Base-by-base conservation (phyloP, 208 protist genomes). In the Blastocrithidia nonstop region DNA sequence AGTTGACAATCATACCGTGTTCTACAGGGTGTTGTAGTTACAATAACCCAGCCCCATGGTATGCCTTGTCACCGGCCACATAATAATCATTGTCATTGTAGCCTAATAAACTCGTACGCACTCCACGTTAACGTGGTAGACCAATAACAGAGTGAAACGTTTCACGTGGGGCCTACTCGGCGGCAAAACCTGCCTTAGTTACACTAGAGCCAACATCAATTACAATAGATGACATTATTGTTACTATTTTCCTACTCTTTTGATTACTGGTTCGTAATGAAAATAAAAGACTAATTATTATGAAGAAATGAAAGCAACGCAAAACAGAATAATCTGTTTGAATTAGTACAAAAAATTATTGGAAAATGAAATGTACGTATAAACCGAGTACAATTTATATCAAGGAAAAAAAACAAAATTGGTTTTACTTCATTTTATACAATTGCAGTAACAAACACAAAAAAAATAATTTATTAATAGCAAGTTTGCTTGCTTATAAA, bases 201-300 rank as follows among this genome's bases (percentile, higher is more conserved):
- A 73, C 73, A 58, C 71, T 62, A 7, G 90, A 89, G 41, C 96
- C 96, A 44, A 96, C 88, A 65, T 99, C 97, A 36, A 98, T 54
- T 38, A 99, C 95, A n/a, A 65, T 68, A 38, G 55, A n/a, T 53
- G 1, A n/a, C 4, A n/a, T 53, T 17, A 20, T 20, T 7, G 13
- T 13, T 3, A 19, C 32, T 27, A 7, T 6, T 20, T 16, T 5
- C n/a, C n/a, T n/a, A n/a, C n/a, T n/a, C n/a, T n/a, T n/a, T n/a
- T n/a, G n/a, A n/a, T n/a, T n/a, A n/a, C n/a, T n/a, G n/a, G n/a
- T n/a, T n/a, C n/a, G n/a, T n/a, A n/a, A n/a, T n/a, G n/a, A n/a
- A n/a, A n/a, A n/a, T n/a, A n/a, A n/a, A n/a, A n/a, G n/a, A n/a
- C n/a, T n/a, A n/a, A n/a, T n/a, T n/a, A n/a, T n/a, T n/a, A n/a